Evolutionary conservation across 1,284 basidiomycete genomes (phyloP).

Genomic region (Trametes versicolor): DNA sequence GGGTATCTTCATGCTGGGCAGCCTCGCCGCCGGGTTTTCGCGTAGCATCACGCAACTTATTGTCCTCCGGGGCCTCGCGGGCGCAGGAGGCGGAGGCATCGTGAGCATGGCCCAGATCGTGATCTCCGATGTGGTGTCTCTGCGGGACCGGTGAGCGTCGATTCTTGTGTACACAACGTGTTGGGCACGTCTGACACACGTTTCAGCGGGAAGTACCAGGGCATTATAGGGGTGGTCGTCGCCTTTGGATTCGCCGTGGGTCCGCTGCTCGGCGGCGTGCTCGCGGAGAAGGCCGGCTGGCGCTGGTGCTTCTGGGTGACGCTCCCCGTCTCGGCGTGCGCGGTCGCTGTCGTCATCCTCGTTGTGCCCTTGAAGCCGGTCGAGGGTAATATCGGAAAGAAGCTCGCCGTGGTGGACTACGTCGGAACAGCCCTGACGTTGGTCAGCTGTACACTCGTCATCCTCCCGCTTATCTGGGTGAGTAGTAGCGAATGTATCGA

Average conservation of each 20-base stretch:
- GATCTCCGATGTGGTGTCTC: slow-evolving; percentile 70
- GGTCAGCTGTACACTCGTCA: slow-evolving; percentile 67
- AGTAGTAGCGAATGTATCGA: slow-evolving; percentile 28
- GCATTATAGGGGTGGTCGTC: slow-evolving; percentile 64
- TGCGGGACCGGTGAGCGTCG: slow-evolving; percentile 60
- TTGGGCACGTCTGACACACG: not conserved
- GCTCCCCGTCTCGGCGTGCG: slow-evolving; percentile 63
- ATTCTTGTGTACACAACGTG: not conserved
- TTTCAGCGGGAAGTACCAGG: slow-evolving; percentile 69
- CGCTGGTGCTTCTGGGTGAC: slow-evolving; percentile 77
- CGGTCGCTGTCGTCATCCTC: slow-evolving; percentile 64
- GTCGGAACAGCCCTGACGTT: slow-evolving; percentile 68
- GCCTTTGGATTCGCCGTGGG: slow-evolving; percentile 63
- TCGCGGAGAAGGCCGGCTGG: slow-evolving; percentile 70
- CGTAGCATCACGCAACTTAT: slow-evolving; percentile 77
- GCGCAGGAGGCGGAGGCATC: slow-evolving; percentile 75
- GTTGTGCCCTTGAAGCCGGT: slow-evolving; percentile 75
- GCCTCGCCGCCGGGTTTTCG: slow-evolving; percentile 67
- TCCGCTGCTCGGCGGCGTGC: slow-evolving; percentile 65
- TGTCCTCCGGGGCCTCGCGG: slow-evolving; percentile 74
- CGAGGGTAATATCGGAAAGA: slow-evolving; percentile 66
- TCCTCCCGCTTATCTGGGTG: slow-evolving; percentile 82
- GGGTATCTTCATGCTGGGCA: slow-evolving; percentile 70
- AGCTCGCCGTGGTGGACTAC: slow-evolving; percentile 78
- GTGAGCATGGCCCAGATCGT: slow-evolving; percentile 73